A percentile compares a stretch with the other conserved stretches of the same genome.
Conservation (phyloP, 2,329 filamentous ascomycete genomes). For the Hypocrella siamensis region DNA sequence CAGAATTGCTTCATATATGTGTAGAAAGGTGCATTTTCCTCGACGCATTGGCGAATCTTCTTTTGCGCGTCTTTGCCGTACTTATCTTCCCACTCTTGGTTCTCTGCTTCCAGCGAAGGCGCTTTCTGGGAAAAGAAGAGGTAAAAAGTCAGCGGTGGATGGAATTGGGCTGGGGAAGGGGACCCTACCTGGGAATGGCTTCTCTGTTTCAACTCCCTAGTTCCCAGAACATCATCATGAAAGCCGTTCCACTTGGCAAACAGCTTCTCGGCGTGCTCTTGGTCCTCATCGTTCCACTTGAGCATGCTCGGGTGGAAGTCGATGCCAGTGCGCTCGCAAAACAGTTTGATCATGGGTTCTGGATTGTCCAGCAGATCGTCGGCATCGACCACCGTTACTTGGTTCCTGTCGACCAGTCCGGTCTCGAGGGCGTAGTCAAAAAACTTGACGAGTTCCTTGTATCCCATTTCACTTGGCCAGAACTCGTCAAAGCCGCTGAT, state of each 20-base stretch:
- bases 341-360: slow-evolving; percentile 56
- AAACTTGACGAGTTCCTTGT: slow-evolving; percentile 69
- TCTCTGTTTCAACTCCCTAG: slow-evolving; percentile 58
- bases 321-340: slow-evolving; percentile 69
- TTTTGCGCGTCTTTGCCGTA: slow-evolving; percentile 57
- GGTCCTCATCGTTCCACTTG: slow-evolving; percentile 63
- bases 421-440: slow-evolving; percentile 69
- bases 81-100: slow-evolving; percentile 57
- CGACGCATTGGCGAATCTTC: slow-evolving; percentile 54
- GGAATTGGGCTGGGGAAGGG: not conserved
- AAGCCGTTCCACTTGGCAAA: slow-evolving; percentile 98
- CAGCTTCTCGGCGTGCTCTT: slow-evolving; percentile 53
- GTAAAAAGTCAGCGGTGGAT: no score
- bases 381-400: slow-evolving; percentile 80
- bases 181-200: slow-evolving; percentile 41
- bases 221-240: slow-evolving; percentile 86
- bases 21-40: slow-evolving; percentile 58
- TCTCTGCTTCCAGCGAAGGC: slow-evolving; percentile 49
- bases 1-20: slow-evolving; percentile 71
- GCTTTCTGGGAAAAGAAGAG: slow-evolving; percentile 29
- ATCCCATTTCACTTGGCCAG: slow-evolving; percentile 78
- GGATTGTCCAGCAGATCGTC: slow-evolving; percentile 88
- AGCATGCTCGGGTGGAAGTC: slow-evolving; percentile 68
- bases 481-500: slow-evolving; percentile 79
- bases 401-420: slow-evolving; percentile 53